Evolutionary conservation across 768 basidiomycete genomes (phyloP), one percentile per base, ranked within the genome.

Genomic region (Mycena galopus): DNA sequence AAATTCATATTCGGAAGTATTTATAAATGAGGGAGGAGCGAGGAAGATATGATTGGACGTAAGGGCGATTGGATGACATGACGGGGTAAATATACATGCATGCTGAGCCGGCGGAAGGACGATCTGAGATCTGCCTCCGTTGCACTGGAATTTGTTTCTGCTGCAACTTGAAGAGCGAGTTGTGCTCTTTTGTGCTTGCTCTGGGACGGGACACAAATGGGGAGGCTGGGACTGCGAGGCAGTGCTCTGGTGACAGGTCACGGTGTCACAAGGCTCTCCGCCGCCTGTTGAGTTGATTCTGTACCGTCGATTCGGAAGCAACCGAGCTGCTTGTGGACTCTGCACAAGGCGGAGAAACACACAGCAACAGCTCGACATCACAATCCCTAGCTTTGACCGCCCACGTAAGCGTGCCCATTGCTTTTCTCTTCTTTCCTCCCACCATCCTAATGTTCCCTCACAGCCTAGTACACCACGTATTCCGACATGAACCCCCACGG

Each of bases 11-110:
- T 53, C 47, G 51, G 57, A 30, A 37, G 69, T 70, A 70, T 69
- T 63, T 62, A 70, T 57, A 57, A 44, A 58, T 27, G 23, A 42
- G 32, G 30, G 64, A 64, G 55, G 37, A 44, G 55, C 39, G 65
- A 66, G 59, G 65, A 63, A 60, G 66, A 63, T 47, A 47, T 71
- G 71, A 72, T 72, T 72, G 71, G 71, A 72, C 71, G 71, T 72
- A 72, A 72, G 71, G 66, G 71, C 61, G 71, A 72, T 68, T 67
- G 71, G 71, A 51, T 72, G 71, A 72, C 71, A 72, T 72, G 71
- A 72, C 71, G 71, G 71, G 71, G 66, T 67, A 67, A 67, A 72
- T 68, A 72, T 72, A 72, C 71, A 67, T 56, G 65, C 71, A 53
- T n/a, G 58, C 65, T 67, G 71, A 64, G 61, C 71, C 71, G 71